A percentile compares a stretch with the other conserved stretches of the same genome.
These are phyloP conservation scores for Heimioporus sp. DNA, from an alignment of 768 basidiomycete genomes.

Conservation along the genomic window DNA sequence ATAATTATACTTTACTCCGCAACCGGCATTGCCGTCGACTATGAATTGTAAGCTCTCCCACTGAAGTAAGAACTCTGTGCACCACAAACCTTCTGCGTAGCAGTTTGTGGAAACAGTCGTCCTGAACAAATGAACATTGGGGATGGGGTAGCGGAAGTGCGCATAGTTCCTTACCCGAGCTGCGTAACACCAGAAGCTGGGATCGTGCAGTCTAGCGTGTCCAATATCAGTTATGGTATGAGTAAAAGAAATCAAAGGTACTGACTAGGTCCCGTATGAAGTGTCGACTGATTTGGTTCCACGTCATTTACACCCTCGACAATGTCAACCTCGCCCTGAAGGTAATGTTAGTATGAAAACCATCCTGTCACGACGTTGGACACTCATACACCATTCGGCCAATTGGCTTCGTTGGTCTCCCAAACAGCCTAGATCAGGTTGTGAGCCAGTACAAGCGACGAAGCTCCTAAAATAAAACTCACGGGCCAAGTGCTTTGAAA, in stretches of 20 bases:
- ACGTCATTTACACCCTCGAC: slow-evolving; percentile 50
- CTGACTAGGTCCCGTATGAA: slow-evolving; percentile 55
- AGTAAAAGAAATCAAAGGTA: background rate
- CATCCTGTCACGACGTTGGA: background rate
- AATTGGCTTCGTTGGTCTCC: slow-evolving; percentile 23
- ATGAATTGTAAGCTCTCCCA: background rate
- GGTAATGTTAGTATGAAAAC: background rate
- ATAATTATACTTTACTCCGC: slow-evolving; percentile 31
- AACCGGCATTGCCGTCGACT: slow-evolving; percentile 36
- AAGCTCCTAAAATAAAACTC: slow-evolving; percentile 2
- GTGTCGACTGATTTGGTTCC: slow-evolving; percentile 47
- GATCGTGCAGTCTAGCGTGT: slow-evolving; percentile 25
- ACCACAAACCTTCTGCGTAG: slow-evolving; percentile 16
- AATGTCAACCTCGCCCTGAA: slow-evolving; percentile 31
- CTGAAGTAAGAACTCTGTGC: background rate
- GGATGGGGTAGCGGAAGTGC: background rate
- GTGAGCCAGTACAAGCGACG: background rate
- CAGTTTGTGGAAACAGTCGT: slow-evolving; percentile 22
- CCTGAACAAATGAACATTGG: slow-evolving; percentile 8
- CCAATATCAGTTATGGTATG: background rate
- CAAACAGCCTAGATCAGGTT: slow-evolving; percentile 25
- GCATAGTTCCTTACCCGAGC: slow-evolving; percentile 18
- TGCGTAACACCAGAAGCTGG: slow-evolving; percentile 20
- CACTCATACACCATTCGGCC: slow-evolving; percentile 24
- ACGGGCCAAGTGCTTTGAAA: slow-evolving; percentile 36